phyloP scores from a whole-genome alignment of 495 filamentous ascomycete genomes.

The Staphylotrichum tortipilum region DNA sequence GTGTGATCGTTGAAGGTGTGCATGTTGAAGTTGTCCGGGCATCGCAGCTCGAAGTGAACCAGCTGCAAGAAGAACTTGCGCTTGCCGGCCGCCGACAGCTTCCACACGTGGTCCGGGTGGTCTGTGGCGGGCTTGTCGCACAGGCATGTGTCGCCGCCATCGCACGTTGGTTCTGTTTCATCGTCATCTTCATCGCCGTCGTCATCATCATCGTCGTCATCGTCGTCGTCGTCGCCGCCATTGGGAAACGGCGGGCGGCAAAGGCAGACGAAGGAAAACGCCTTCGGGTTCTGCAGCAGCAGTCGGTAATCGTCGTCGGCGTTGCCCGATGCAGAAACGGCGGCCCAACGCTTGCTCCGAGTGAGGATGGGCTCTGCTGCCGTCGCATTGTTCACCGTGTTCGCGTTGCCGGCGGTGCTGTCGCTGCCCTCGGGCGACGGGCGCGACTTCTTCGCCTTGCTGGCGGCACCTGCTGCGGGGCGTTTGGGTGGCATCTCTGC shows the following conservation, averaged over 20 bases:
- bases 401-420: neutral
- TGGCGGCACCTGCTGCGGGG: neutral
- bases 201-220: conserved; percentile 11
- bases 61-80: conserved; percentile 16
- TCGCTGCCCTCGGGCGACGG: neutral
- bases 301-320: conserved; percentile 24
- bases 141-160: conserved; percentile 28
- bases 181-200: conserved; percentile 12
- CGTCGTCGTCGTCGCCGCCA: conserved; percentile 19
- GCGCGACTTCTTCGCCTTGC: conserved; percentile 9
- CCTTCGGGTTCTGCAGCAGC: conserved; percentile 16
- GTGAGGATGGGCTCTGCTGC: neutral
- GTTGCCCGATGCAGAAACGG: conserved; percentile 35
- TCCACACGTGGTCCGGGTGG: conserved; percentile 35
- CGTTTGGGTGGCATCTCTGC: conserved; percentile 14
- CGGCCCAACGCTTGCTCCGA: conserved; percentile 31
- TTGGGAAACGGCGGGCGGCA: conserved; percentile 21
- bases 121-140: conserved; percentile 30
- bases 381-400: neutral
- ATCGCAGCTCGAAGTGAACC: conserved; percentile 16
- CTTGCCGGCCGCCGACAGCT: conserved; percentile 29
- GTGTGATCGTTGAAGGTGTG: conserved; percentile 32
- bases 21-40: conserved; percentile 30
- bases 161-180: conserved; percentile 11
- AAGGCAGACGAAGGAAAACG: conserved; percentile 26